Evolutionary conservation across 2,329 filamentous ascomycete species (phyloP).

Genomic region (Exophiala viscosa): DNA sequence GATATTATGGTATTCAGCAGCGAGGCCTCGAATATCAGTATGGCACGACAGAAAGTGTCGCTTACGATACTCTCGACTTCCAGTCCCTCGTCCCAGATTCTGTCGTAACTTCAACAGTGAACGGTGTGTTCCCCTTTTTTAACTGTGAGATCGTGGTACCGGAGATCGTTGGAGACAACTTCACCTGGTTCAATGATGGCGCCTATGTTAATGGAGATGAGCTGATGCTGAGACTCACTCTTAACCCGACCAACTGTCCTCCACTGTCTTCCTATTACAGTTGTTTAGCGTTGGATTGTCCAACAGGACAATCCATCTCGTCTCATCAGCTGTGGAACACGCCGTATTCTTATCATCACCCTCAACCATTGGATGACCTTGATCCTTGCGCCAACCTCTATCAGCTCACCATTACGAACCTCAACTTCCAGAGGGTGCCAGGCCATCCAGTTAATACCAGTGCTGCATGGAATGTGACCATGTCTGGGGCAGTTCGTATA

Average conservation of each 20-base stretch:
- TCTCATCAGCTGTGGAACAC: neutral
- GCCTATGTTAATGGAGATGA: neutral
- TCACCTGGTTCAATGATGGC: neutral
- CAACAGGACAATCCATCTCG: neutral
- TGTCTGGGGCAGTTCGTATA: neutral
- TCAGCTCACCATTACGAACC: neutral
- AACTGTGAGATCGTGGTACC: slow-evolving; percentile 1
- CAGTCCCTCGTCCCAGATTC: neutral
- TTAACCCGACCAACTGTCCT: neutral
- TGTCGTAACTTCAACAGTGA: neutral
- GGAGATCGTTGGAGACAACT: neutral
- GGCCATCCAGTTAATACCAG: slow-evolving; percentile 1
- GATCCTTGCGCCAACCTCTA: slow-evolving; percentile 2
- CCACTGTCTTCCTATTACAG: neutral
- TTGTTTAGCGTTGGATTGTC: neutral
- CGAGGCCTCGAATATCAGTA: slow-evolving; percentile 1
- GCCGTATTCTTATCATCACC: too few relatives aligned
- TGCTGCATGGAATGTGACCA: slow-evolving; percentile 4
- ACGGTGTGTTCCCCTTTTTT: slow-evolving; percentile 4
- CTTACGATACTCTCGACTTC: slow-evolving; percentile 2
- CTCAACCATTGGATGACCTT: neutral
- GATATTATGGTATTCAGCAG: neutral
- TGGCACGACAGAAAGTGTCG: slow-evolving; percentile 1
- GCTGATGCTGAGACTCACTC: neutral
- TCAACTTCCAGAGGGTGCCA: slow-evolving; percentile 1